Conservation (phyloP, 805 yeast genomes). For the Scheffersomyces ergatensis region DNA sequence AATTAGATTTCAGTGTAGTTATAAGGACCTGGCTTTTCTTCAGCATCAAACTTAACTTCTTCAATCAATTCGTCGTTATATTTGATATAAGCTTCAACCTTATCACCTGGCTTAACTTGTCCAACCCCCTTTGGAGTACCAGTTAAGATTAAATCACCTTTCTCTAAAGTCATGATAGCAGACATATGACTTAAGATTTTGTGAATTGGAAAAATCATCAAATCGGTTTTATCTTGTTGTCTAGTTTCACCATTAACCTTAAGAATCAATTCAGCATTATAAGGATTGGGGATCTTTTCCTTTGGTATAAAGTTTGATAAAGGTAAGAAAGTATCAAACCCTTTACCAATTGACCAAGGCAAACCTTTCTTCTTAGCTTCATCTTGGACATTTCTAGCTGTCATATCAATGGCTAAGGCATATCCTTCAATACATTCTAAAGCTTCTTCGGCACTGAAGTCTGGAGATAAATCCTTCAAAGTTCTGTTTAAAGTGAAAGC, state of each 20-base stretch:
- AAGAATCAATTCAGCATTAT: conserved; percentile 60
- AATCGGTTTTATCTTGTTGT: conserved; percentile 72
- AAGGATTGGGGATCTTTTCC: conserved; percentile 64
- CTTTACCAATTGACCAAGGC: conserved; percentile 97
- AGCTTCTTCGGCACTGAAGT: conserved; percentile 65
- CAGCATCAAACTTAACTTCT: conserved; percentile 53
- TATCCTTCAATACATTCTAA: conserved; percentile 80
- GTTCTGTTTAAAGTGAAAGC: conserved; percentile 71
- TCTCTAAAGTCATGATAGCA: conserved; percentile 83
- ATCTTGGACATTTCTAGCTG: conserved; percentile 94
- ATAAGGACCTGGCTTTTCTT: conserved; percentile 48
- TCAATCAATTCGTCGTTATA: conserved; percentile 57
- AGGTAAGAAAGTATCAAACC: conserved; percentile 95
- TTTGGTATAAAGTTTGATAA: conserved; percentile 73
- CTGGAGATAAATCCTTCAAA: conserved; percentile 58
- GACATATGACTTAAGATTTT: conserved; percentile 78
- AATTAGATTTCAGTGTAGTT: conserved; percentile 29
- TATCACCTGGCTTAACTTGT: conserved; percentile 72
- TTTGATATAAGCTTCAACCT: conserved; percentile 59
- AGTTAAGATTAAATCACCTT: conserved; percentile 88
- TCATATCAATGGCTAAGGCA: conserved; percentile 87
- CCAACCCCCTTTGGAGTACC: conserved; percentile 99
- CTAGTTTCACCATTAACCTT: conserved; percentile 66
- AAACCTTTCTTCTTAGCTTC: conserved; percentile 91
- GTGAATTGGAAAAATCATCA: conserved; percentile 89